A percentile compares a stretch with the other conserved stretches of the same genome.
Conservation (phyloP, 345 rosid species). For the Bruguiera parviflora region DNA sequence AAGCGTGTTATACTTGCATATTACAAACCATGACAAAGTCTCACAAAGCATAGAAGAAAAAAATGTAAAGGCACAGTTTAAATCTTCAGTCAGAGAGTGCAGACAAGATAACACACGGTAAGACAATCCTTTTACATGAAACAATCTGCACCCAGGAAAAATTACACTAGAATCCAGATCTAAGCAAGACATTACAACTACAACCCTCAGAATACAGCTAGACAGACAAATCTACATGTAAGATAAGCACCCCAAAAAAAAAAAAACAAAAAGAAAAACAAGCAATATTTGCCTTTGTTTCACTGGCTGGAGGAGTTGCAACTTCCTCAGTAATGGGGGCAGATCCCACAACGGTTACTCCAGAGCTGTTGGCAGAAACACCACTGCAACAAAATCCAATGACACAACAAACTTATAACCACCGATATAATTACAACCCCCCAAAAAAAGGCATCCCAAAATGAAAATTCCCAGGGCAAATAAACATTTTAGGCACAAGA, state of each 20-base stretch:
- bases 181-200: neutral
- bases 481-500: neutral
- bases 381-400: conserved; percentile 45
- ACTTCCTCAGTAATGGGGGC: conserved; percentile 47
- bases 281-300: conserved; percentile 51
- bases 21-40: neutral
- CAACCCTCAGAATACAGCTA: neutral
- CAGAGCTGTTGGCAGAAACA: conserved; percentile 72
- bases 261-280: neutral
- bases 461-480: neutral
- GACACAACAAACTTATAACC: neutral
- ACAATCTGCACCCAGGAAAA: too few relatives aligned
- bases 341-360: conserved; percentile 64
- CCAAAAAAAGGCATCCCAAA: neutral
- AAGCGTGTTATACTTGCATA: neutral
- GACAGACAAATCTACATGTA: neutral
- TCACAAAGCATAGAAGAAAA: neutral
- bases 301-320: conserved; percentile 76
- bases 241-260: neutral
- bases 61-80: too few relatives aligned
- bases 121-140: neutral
- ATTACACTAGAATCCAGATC: too few relatives aligned
- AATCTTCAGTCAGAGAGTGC: neutral
- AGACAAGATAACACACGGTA: neutral
- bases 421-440: neutral